Percentiles rank a stretch among this genome's conserved stretches.
These are phyloP conservation scores for Linum lewisii DNA, from an alignment of 345 rosid species.

Conservation along the genomic window DNA sequence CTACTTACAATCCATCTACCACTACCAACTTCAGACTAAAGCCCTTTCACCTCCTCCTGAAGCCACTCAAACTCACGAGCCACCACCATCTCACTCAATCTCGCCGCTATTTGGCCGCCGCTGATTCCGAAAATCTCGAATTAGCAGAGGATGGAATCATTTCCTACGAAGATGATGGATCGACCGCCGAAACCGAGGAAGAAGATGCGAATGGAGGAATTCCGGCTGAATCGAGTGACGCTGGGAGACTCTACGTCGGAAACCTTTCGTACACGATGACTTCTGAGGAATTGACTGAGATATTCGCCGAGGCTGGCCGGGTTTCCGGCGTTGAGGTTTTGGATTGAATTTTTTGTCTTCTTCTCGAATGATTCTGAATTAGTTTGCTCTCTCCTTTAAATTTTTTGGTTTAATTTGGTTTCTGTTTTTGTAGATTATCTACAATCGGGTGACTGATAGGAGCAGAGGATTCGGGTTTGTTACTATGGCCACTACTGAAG, in stretches of 20 bases:
- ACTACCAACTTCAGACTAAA: conserved; percentile 19
- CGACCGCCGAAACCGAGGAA: conserved; percentile 15
- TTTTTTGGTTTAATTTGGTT: conserved; percentile 11
- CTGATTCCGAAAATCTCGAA: conserved; percentile 31
- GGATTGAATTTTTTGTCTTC: background rate
- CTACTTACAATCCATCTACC: conserved; percentile 12
- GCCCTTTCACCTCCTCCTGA: conserved; percentile 20
- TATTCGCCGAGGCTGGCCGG: conserved; percentile 63
- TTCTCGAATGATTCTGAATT: background rate
- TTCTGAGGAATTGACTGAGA: conserved; percentile 47
- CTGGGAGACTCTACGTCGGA: conserved; percentile 72
- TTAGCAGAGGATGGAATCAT: conserved; percentile 18
- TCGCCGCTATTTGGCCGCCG: conserved; percentile 16
- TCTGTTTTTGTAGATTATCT: conserved; percentile 59
- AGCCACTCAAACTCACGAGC: conserved; percentile 34
- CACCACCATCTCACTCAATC: conserved; percentile 22
- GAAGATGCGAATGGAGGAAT: conserved; percentile 17
- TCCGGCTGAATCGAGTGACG: conserved; percentile 27
- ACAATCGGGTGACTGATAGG: conserved; percentile 74
- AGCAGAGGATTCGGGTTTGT: conserved; percentile 97
- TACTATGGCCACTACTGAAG: conserved; percentile 60
- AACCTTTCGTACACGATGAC: conserved; percentile 69
- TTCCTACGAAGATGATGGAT: conserved; percentile 19
- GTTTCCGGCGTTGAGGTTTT: conserved; percentile 65
- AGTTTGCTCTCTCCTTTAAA: background rate